These are phyloP conservation scores for Bruguiera sexangula DNA, from an alignment of 345 rosid species.

Conservation along the genomic window DNA sequence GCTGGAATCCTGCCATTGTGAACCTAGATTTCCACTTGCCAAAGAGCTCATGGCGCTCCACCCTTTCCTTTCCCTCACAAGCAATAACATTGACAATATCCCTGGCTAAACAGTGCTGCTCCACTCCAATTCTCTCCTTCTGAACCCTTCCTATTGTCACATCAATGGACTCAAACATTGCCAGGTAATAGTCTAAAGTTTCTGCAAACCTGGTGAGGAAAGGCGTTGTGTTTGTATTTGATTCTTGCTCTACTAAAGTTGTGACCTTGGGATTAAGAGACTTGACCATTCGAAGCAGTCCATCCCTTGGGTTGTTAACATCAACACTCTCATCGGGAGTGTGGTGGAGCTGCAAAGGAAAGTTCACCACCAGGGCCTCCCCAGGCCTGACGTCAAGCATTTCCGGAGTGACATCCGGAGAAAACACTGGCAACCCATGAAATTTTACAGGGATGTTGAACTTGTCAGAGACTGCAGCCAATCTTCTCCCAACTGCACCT, in stretches of 20 bases:
- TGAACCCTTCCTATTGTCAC: slow-evolving; percentile 45
- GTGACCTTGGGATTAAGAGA: slow-evolving; percentile 60
- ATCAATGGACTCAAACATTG: slow-evolving; percentile 69
- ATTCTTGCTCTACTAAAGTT: slow-evolving; percentile 73
- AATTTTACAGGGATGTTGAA: slow-evolving; percentile 58
- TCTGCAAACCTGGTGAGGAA: slow-evolving; percentile 59
- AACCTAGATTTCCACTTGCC: slow-evolving; percentile 78
- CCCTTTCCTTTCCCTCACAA: slow-evolving; percentile 69
- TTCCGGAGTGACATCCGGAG: slow-evolving; percentile 45
- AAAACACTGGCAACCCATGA: slow-evolving; percentile 50
- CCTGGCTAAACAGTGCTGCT: slow-evolving; percentile 64
- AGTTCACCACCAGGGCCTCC: slow-evolving; percentile 64
- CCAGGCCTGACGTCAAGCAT: slow-evolving; percentile 67
- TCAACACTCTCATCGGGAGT: slow-evolving; percentile 73
- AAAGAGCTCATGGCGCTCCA: slow-evolving; percentile 62
- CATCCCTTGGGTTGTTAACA: slow-evolving; percentile 64
- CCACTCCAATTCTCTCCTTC: slow-evolving; percentile 50
- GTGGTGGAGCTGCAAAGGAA: slow-evolving; percentile 70
- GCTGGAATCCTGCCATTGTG: slow-evolving; percentile 66
- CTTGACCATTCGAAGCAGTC: slow-evolving; percentile 60
- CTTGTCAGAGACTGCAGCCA: slow-evolving; percentile 46
- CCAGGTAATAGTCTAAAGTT: slow-evolving; percentile 57
- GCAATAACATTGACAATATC: slow-evolving; percentile 65
- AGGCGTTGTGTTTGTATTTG: slow-evolving; percentile 70
- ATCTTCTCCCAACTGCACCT: slow-evolving; percentile 43